Conservation (phyloP, 257 asterid genomes). For the Solanum sitiens region DNA sequence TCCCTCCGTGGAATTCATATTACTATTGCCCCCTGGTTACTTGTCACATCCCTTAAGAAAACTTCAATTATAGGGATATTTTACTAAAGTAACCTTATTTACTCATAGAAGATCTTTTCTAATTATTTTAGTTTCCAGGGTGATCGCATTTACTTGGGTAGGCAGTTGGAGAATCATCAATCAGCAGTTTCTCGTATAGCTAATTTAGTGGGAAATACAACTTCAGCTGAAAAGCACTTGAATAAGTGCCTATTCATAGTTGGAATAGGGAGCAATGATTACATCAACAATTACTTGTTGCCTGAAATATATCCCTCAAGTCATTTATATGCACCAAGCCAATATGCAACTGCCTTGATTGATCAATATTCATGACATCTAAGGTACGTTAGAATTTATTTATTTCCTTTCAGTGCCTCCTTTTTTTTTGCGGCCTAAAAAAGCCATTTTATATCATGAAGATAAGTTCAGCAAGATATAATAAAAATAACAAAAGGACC, state of each 20-base stretch:
- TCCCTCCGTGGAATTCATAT: too few relatives aligned
- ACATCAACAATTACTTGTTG: constrained; percentile 36
- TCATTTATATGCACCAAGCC: constrained; percentile 12
- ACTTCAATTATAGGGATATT: too few relatives aligned
- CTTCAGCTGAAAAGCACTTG: constrained; percentile 1
- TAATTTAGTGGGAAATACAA: background rate
- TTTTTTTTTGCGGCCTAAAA: too few relatives aligned
- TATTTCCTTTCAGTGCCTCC: background rate
- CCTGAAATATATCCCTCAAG: constrained; percentile 10
- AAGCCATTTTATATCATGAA: too few relatives aligned
- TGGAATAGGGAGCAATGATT: constrained; percentile 48
- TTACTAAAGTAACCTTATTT: background rate
- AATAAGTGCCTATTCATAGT: constrained; percentile 35
- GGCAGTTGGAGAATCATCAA: constrained; percentile 9
- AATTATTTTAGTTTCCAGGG: constrained; percentile 11
- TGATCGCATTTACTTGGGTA: background rate
- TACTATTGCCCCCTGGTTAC: too few relatives aligned
- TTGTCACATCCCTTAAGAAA: too few relatives aligned
- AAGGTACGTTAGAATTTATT: background rate
- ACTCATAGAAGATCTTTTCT: background rate
- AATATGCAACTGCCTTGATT: constrained; percentile 27
- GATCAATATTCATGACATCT: constrained; percentile 5
- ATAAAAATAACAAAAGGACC: too few relatives aligned
- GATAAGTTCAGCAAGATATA: too few relatives aligned
- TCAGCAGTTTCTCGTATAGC: background rate